Evolutionary conservation across 176 grass and related monocot species (phyloP), one percentile per base, ranked within the genome.

Genomic region (Otatea glauca): DNA sequence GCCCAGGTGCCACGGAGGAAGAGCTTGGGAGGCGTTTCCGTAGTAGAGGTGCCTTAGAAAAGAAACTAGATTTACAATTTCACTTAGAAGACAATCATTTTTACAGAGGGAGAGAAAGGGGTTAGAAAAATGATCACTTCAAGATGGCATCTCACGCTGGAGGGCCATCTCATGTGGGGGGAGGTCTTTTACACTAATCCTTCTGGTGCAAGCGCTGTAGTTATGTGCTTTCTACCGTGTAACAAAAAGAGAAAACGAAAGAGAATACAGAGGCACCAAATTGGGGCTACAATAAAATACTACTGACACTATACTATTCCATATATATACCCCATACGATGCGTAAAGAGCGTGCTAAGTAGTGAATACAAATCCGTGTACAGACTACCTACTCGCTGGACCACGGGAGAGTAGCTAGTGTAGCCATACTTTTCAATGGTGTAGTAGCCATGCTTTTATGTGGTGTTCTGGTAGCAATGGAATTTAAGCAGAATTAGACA

Each of bases 161-260:
- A 17, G 75, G 75, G 21, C 55, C 55, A 43, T n/a, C 8, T 44
- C 75, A 62, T n/a, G 38, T 77, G 75, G 70, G 50, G 50, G 82
- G 6, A 51, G 21, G 29, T 6, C 20, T 74, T 84, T 76, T 66
- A 56, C 59, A 54, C 61, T 61, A 50, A 68, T 20, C 72, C 59
- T 76, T 67, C 13, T 13, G 58, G 63, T 77, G 83, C 62, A 77
- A 14, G 83, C 18, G 27, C 74, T 70, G 74, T 48, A 77, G 24
- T n/a, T 78, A 29, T 37, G 38, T 24, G 61, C 64, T 68, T 2
- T 68, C 5, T 43, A 67, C 82, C 76, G 72, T 66, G 7, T 4
- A 74, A 63, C 81, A 11, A 35, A 76, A 75, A 20, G 35, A 60
- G 14, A 84, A 29, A 75, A 49, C 7, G 71, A 51, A 66, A 65